A percentile compares a stretch with the other conserved stretches of the same genome.
phyloP scores from a whole-genome alignment of 1,284 basidiomycete genomes.

The Stygiomarasmius scandens region DNA sequence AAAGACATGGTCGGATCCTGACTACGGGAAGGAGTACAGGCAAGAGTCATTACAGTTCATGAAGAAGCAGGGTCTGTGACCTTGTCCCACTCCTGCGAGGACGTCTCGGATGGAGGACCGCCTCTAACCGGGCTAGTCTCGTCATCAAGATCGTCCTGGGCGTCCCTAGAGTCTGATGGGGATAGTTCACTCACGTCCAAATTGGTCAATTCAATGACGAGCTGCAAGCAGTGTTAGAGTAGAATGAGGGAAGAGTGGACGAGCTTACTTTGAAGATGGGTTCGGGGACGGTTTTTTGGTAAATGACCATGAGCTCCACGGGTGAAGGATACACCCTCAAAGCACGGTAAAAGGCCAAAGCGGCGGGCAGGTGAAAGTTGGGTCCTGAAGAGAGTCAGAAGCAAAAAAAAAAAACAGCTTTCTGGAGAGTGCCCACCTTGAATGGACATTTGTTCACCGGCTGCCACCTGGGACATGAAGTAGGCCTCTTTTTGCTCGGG shows the following conservation, averaged over 20 bases:
- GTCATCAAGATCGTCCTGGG: constrained; percentile 37
- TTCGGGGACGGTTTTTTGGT: constrained; percentile 89
- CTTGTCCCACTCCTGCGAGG: constrained; percentile 86
- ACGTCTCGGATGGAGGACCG: constrained; percentile 77
- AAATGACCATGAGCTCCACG: constrained; percentile 89
- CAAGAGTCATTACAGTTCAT: constrained; percentile 29
- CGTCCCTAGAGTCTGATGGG: constrained; percentile 33
- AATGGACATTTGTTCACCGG: constrained; percentile 84
- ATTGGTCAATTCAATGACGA: constrained; percentile 88
- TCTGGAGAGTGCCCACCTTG: constrained; percentile 59
- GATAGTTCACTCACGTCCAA: constrained; percentile 81
- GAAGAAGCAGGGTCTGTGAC: constrained; percentile 68
- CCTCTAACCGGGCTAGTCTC: constrained; percentile 59
- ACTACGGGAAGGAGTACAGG: constrained; percentile 9
- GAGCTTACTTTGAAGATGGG: constrained; percentile 78
- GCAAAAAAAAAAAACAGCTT: neutral
- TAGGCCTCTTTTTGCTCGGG: constrained; percentile 82
- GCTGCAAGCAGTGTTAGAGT: constrained; percentile 36
- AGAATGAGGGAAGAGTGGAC: constrained; percentile 4
- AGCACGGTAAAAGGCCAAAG: constrained; percentile 91
- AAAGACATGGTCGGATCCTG: constrained; percentile 20
- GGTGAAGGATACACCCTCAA: constrained; percentile 94
- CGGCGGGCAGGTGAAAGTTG: constrained; percentile 75
- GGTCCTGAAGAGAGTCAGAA: constrained; percentile 56
- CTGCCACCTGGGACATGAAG: constrained; percentile 89